These are phyloP conservation scores for Globisporangium lucens DNA, from an alignment of 352 stramenopile genomes.

Conservation along the genomic window DNA sequence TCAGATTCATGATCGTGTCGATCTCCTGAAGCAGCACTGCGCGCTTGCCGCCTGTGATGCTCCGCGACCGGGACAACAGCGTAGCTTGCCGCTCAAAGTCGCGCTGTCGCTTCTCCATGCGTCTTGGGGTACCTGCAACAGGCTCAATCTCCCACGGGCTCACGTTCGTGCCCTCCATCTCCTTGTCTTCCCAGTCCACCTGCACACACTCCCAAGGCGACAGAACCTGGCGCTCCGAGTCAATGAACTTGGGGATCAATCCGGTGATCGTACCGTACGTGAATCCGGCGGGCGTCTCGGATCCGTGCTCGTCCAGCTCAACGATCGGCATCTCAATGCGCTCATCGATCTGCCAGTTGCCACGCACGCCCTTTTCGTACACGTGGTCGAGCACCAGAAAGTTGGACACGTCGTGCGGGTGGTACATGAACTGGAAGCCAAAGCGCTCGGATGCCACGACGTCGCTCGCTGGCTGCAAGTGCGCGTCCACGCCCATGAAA, in stretches of 20 bases:
- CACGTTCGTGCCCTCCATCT: slow-evolving; percentile 64
- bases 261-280: slow-evolving; percentile 58
- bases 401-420: slow-evolving; percentile 79
- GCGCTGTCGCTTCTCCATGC: slow-evolving; percentile 37
- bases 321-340: slow-evolving; percentile 75
- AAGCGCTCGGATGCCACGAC: slow-evolving; percentile 38
- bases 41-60: slow-evolving; percentile 46
- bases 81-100: slow-evolving; percentile 34
- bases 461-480: slow-evolving; percentile 36
- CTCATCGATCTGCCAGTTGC: slow-evolving; percentile 63
- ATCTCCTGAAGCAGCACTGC: slow-evolving; percentile 52
- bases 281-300: slow-evolving; percentile 54
- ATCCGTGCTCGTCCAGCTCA: slow-evolving; percentile 55
- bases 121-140: slow-evolving; percentile 25
- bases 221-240: slow-evolving; percentile 16
- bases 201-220: slow-evolving; percentile 79
- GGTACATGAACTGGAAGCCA: slow-evolving; percentile 66
- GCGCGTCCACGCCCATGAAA: slow-evolving; percentile 65
- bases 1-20: slow-evolving; percentile 59
- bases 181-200: slow-evolving; percentile 67
- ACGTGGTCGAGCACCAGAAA: slow-evolving; percentile 84
- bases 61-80: slow-evolving; percentile 46
- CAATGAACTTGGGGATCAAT: slow-evolving; percentile 33
- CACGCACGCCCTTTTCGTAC: slow-evolving; percentile 77
- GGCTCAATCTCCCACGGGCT: slow-evolving; percentile 82